Base-by-base conservation (phyloP, 2,329 filamentous ascomycete genomes). In the Colletotrichum incanum region DNA sequence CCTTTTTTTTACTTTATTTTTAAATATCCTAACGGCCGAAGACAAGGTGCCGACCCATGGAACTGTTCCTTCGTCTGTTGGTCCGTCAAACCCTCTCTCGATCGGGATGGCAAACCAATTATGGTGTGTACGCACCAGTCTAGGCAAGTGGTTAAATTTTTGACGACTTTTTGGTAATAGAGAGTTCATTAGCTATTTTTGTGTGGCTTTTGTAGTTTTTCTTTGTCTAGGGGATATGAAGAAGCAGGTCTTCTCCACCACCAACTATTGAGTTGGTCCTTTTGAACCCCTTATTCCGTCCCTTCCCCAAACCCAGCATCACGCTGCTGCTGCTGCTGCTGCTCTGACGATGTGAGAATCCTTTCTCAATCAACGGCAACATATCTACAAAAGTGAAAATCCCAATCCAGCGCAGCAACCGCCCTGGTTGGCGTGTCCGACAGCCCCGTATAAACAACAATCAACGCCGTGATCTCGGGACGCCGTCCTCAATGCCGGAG, bases 111-210 rank as follows among this genome's bases (percentile, higher is more conserved):
- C 26, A 41, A 8, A n/a, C 12, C 9, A 18, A 9, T 45, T 12
- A 16, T 16, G 7, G n/a, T 31, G 28, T 12, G 43, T 14, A 3
- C n/a, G 6, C 16, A 23, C 20, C 39, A 11, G 58, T n/a, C 58
- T 39, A 39, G 45, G 34, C 47, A 31, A 31, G 28, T 50, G 3
- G 20, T n/a, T 34, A 12, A 14, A 16, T 39, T 49, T n/a, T 16
- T 23, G 6, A 50, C 9, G 20, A 37, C 49, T 16, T 43, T 37
- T 28, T 62, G 43, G 20, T 67, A 56, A 67, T 49, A 67, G 54
- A 61, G 63, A n/a, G 67, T 71, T 52, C 68, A 71, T 71, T 71
- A 71, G 49, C 49, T 71, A 71, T 67, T 67, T 67, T 67, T 54
- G 52, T 6, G 23, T 50, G 62, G 58, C 12, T 61, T 43, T 65